A percentile compares a stretch with the other conserved stretches of the same genome.
Evolutionary conservation across 2,329 filamentous ascomycete species (phyloP).

Genomic region (Botrytis aclada): DNA sequence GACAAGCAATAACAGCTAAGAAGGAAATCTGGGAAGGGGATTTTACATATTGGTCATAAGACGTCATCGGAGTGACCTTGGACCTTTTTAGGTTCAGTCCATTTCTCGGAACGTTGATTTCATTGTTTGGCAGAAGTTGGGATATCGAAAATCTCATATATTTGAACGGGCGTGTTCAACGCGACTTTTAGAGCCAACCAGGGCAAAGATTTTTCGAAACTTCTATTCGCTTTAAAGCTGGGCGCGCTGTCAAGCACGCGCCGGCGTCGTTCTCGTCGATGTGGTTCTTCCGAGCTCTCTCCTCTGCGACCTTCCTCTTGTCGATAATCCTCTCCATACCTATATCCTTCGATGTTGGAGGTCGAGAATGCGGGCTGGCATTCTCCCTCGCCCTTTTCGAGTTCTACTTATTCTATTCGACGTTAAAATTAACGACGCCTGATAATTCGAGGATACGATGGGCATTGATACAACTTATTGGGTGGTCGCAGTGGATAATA

Average conservation of each 20-base stretch:
- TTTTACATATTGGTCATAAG: background rate
- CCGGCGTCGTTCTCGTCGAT: slow-evolving; percentile 57
- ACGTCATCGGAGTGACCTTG: background rate
- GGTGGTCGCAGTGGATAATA: slow-evolving; percentile 79
- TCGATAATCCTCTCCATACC: slow-evolving; percentile 94
- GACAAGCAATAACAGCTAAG: background rate
- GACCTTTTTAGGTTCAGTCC: background rate
- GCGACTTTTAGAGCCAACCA: background rate
- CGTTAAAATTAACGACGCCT: slow-evolving; percentile 77
- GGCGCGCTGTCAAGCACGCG: slow-evolving; percentile 47
- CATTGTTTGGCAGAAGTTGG: background rate
- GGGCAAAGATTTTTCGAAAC: slow-evolving; percentile 1
- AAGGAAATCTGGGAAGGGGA: background rate
- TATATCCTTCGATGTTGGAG: slow-evolving; percentile 96
- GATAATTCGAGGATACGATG: slow-evolving; percentile 71
- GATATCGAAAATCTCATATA: background rate
- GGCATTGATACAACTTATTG: slow-evolving; percentile 65
- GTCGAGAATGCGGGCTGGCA: slow-evolving; percentile 86
- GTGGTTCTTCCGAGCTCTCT: slow-evolving; percentile 78
- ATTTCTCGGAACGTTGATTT: background rate
- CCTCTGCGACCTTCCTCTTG: slow-evolving; percentile 81
- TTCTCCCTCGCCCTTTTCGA: slow-evolving; percentile 85
- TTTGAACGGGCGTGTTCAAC: background rate
- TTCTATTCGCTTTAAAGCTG: slow-evolving; percentile 28
- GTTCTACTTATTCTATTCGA: slow-evolving; percentile 89